Evolutionary conservation across 2,329 filamentous ascomycete species (phyloP).

Genomic region (Claviceps lovelessii): DNA sequence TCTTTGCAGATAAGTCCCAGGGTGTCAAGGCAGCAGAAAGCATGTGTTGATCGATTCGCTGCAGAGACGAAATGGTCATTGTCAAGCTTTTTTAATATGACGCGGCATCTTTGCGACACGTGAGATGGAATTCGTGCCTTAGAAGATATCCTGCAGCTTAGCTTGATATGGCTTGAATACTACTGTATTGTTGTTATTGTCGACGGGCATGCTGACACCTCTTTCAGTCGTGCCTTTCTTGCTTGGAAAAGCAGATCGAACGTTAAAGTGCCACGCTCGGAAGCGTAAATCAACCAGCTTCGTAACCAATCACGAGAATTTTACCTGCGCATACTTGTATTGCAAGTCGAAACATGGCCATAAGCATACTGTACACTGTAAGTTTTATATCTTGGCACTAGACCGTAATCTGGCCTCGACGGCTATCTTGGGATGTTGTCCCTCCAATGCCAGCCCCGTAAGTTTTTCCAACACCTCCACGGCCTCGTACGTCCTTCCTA

Average conservation of each 20-base stretch:
- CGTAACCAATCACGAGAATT: too few species aligned
- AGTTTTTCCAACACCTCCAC: conserved; percentile 66
- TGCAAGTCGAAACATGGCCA: not conserved
- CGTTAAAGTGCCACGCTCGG: too few species aligned
- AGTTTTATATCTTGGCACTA: conserved; percentile 28
- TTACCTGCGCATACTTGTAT: too few species aligned
- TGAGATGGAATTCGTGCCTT: conserved; percentile 1
- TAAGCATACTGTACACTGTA: not conserved
- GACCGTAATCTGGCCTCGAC: conserved; percentile 22
- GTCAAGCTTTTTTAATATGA: conserved; percentile 11
- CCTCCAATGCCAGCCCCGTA: conserved; percentile 52
- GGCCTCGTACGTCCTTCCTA: conserved; percentile 67
- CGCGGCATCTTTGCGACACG: conserved; percentile 16
- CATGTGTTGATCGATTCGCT: too few species aligned
- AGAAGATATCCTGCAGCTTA: not conserved
- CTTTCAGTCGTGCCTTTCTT: too few species aligned
- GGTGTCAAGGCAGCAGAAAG: too few species aligned
- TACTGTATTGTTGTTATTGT: too few species aligned
- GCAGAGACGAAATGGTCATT: conserved; percentile 8
- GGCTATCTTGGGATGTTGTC: conserved; percentile 36
- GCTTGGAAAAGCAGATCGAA: too few species aligned
- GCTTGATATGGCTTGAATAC: not conserved
- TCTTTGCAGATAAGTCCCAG: conserved; percentile 9
- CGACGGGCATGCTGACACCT: too few species aligned
- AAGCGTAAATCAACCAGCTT: too few species aligned